Evolutionary conservation across 768 basidiomycete species (phyloP).

Genomic region (Suillus fuscotomentosus): DNA sequence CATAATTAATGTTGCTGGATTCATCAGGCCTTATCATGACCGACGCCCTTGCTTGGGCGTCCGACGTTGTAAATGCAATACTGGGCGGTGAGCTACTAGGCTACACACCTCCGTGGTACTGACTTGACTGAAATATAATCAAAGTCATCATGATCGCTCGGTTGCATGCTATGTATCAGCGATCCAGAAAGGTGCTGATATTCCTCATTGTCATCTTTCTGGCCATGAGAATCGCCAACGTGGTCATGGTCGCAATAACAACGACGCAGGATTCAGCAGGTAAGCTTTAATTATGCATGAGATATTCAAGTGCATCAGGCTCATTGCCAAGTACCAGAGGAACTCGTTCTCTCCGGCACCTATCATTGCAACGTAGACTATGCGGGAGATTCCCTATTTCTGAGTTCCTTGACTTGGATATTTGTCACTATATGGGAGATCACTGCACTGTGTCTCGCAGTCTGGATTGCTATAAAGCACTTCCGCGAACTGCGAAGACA

Average conservation of each 20-base stretch:
- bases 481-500: not conserved
- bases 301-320: not conserved
- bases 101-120: not conserved
- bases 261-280: fast-evolving
- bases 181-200: not conserved
- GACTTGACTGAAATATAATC: not conserved
- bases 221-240: not conserved
- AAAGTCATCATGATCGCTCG: not conserved
- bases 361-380: not conserved
- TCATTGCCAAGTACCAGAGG: not conserved
- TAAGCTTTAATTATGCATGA: not conserved
- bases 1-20: not conserved
- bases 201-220: not conserved
- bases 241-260: not conserved
- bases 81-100: not conserved
- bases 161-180: not conserved
- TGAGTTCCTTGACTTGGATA: not conserved
- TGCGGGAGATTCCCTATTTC: not conserved
- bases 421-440: not conserved
- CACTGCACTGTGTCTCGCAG: not conserved
- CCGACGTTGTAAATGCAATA: no score
- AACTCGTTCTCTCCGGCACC: not conserved
- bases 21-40: not conserved
- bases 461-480: not conserved
- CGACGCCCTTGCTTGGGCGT: not conserved